These are phyloP conservation scores for Trametes cinnabarina DNA, from an alignment of 768 basidiomycete species.

Conservation along the genomic window DNA sequence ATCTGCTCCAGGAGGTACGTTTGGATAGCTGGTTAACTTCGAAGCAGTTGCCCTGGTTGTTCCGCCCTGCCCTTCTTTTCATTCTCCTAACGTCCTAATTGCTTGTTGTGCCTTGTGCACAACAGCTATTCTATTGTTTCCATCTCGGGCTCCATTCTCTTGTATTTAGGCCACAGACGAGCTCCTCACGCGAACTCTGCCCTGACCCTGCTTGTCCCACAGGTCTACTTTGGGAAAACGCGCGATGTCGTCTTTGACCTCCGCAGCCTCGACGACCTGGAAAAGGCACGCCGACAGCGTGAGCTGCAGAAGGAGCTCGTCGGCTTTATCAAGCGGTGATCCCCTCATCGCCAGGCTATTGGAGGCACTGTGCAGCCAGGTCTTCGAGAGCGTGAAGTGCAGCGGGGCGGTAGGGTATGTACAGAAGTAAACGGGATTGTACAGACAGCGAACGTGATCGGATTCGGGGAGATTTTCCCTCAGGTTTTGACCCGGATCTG, in stretches of 20 bases:
- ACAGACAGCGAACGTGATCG: no score
- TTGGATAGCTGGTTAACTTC: no score
- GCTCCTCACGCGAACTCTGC: neutral
- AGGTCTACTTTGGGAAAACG: slow-evolving; percentile 97
- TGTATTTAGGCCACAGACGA: neutral
- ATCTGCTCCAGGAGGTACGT: slow-evolving; percentile 80
- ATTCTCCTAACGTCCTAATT: neutral
- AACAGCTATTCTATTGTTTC: neutral
- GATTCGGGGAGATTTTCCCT: no score
- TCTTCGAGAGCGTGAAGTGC: no score
- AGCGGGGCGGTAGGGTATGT: no score
- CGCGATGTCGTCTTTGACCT: slow-evolving; percentile 93
- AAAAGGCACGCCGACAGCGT: slow-evolving; percentile 73
- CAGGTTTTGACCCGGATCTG: slow-evolving; percentile 33
- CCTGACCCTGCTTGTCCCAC: slow-evolving; percentile 8
- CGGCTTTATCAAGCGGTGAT: slow-evolving; percentile 71
- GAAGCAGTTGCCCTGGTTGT: no score
- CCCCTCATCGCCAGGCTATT: no score
- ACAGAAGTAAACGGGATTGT: slow-evolving; percentile 14
- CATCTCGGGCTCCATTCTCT: neutral
- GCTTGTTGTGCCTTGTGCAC: neutral
- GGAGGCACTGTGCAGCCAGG: no score
- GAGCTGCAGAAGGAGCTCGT: slow-evolving; percentile 91
- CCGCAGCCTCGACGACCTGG: slow-evolving; percentile 82
- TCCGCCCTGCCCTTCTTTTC: neutral